Base-by-base conservation (phyloP, 2,329 filamentous ascomycete species). In the Penicillium rolfsii region DNA sequence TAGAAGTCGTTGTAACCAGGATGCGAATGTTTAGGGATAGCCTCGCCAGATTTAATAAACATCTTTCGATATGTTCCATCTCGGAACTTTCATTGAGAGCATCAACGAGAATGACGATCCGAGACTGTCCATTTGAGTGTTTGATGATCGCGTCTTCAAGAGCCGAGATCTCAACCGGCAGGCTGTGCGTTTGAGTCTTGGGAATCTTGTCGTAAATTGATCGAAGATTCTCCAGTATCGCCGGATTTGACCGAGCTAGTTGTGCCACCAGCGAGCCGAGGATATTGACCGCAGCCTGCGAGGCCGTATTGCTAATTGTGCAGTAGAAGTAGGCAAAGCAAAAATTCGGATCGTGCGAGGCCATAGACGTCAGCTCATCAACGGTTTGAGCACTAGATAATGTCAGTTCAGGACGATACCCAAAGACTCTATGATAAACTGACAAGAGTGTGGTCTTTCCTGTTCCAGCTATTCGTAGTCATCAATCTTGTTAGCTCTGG, bases 381-480 rank as follows among this genome's bases (percentile, higher is more conserved):
- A 64, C 63, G 26, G 35, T 56, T 46, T 68, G 66, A 2, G 66
- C 64, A 61, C 66, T 66, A 50, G 26, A 33, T 2, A 43, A 28
- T 1, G 30, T 66, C 41, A 66, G 57, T 5, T 28, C 6, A 48
- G 12, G 5, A 16, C 5, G 19, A 5, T 46, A 11, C n/a, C 1
- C 3, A 6, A 3, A 35, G 12, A 4, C 1, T 22, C 3, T 11
- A 30, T 26, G 12, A 5, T 5, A 11, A 28, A 61, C 64, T 62
- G 35, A 67, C 66, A 68, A 68, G 8, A 68, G 57, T 1, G 66
- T 68, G 1, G 64, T 61, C 28, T 68, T 68, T 40, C 66, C 66
- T 36, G 63, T 61, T 33, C 66, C 66, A 45, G 66, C 66, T 68
- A 52, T 30, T 36, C 2, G 9, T 2, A 43, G 19, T 41, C 1